A percentile compares a stretch with the other conserved stretches of the same genome.
Conservation (phyloP, 2,329 filamentous ascomycete species). For the Xylogone sp. region DNA sequence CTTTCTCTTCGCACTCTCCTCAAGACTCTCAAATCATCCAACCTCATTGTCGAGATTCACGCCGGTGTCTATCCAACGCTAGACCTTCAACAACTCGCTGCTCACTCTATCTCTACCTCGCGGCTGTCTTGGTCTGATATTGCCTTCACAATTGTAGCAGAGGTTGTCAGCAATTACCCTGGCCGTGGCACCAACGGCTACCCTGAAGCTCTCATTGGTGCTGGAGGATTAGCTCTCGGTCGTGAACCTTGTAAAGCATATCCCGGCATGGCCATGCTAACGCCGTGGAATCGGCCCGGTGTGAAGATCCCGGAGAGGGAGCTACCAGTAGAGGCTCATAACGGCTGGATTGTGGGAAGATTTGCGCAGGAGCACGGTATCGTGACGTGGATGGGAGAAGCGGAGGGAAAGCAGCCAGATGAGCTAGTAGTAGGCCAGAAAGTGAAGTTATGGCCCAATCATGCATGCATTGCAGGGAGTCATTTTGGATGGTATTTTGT, state of each 20-base stretch:
- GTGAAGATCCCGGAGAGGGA: too few relatives aligned
- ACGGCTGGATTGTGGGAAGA: constrained; percentile 61
- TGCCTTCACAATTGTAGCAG: constrained; percentile 61
- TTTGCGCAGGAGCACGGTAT: constrained; percentile 76
- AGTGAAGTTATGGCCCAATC: constrained; percentile 70
- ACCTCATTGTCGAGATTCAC: constrained; percentile 59
- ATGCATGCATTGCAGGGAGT: constrained; percentile 69
- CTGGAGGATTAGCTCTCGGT: constrained; percentile 64
- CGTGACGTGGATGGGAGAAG: constrained; percentile 51
- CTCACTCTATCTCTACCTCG: constrained; percentile 47
- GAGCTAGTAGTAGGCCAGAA: constrained; percentile 42
- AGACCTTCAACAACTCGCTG: constrained; percentile 73
- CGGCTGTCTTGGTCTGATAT: constrained; percentile 5
- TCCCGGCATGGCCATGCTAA: constrained; percentile 63
- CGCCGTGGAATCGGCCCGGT: constrained; percentile 40
- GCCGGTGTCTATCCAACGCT: constrained; percentile 70
- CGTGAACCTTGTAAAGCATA: constrained; percentile 68
- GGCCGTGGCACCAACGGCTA: constrained; percentile 42
- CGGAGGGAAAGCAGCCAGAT: constrained; percentile 38
- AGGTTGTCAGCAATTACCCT: constrained; percentile 64
- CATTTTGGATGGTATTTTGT: constrained; percentile 68
- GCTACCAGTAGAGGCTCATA: constrained; percentile 25
- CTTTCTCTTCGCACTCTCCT: constrained; percentile 27
- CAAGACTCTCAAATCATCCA: constrained; percentile 10
- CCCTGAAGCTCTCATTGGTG: constrained; percentile 61